Conservation (phyloP, 306 rosid species). For the Glycyrrhiza uralensis region DNA sequence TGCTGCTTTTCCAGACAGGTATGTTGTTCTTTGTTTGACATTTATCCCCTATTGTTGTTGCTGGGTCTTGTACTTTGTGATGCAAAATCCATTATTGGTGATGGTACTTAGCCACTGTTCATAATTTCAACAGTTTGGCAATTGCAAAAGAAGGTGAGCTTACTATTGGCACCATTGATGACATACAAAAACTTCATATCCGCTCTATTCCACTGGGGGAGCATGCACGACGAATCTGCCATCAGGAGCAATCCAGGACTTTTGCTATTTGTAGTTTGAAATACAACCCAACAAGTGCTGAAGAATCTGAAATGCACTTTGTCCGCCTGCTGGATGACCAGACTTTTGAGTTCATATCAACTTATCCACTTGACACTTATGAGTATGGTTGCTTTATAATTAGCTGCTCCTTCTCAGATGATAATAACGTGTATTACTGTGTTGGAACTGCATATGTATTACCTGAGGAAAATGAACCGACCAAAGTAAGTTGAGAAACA, state of each 20-base stretch:
- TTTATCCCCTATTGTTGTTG: constrained; percentile 1
- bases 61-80: constrained; percentile 3
- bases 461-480: constrained; percentile 96
- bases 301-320: constrained; percentile 83
- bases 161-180: constrained; percentile 96
- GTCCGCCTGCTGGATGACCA: constrained; percentile 95
- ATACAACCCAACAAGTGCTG: constrained; percentile 69
- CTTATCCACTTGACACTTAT: constrained; percentile 79
- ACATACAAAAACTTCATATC: constrained; percentile 97
- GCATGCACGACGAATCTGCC: constrained; percentile 91
- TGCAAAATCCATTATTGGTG: neutral
- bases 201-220: constrained; percentile 95
- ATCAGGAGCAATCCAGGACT: constrained; percentile 96
- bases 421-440: constrained; percentile 83
- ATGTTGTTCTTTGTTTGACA: constrained; percentile 6
- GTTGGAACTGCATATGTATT: constrained; percentile 94
- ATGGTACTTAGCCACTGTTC: constrained; percentile 14
- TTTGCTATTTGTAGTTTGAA: constrained; percentile 84
- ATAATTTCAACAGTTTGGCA: constrained; percentile 66
- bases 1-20: constrained; percentile 99
- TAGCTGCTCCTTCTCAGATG: constrained; percentile 99
- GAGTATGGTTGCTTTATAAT: constrained; percentile 89
- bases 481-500: constrained; percentile 50
- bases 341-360: constrained; percentile 83
- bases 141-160: constrained; percentile 99